Conservation (phyloP, 1,284 basidiomycete genomes). For the Melanopsichium pennsylvanicum region DNA sequence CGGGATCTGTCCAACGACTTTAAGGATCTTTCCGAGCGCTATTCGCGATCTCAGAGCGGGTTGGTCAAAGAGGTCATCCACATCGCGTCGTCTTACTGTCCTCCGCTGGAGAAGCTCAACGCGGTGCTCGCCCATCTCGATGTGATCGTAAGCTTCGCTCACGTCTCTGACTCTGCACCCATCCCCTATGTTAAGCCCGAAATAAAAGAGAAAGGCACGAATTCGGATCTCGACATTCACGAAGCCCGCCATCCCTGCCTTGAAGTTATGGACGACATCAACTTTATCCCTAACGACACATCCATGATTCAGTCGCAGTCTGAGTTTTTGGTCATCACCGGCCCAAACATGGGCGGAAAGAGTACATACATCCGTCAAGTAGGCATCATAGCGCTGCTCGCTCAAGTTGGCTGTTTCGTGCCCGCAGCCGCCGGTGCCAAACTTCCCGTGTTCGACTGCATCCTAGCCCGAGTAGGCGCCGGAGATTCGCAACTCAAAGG, state of each 20-base stretch:
- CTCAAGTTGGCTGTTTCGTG: constrained; percentile 93
- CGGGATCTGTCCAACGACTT: constrained; percentile 80
- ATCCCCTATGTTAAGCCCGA: constrained; percentile 86
- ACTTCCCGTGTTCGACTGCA: constrained; percentile 93
- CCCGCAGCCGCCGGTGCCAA: constrained; percentile 74
- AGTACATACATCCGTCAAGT: constrained; percentile 70
- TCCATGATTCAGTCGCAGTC: constrained; percentile 81
- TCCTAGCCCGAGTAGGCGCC: constrained; percentile 93
- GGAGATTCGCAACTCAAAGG: constrained; percentile 97
- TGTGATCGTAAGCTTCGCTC: constrained; percentile 86
- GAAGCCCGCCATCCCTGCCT: constrained; percentile 85
- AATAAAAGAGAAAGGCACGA: constrained; percentile 46
- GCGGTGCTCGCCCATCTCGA: constrained; percentile 87
- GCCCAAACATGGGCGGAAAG: constrained; percentile 60
- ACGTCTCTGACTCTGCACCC: constrained; percentile 85
- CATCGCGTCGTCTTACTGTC: constrained; percentile 83
- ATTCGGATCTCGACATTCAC: constrained; percentile 39
- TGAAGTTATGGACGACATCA: constrained; percentile 93
- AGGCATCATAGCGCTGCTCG: constrained; percentile 93
- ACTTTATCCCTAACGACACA: constrained; percentile 93
- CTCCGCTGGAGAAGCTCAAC: constrained; percentile 89
- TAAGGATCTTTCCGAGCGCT: constrained; percentile 75
- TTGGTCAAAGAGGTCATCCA: constrained; percentile 92
- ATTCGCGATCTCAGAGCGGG: constrained; percentile 78
- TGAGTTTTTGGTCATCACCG: constrained; percentile 87